phyloP scores from a whole-genome alignment of 805 yeast genomes.

The Dipodascus geniculatus region DNA sequence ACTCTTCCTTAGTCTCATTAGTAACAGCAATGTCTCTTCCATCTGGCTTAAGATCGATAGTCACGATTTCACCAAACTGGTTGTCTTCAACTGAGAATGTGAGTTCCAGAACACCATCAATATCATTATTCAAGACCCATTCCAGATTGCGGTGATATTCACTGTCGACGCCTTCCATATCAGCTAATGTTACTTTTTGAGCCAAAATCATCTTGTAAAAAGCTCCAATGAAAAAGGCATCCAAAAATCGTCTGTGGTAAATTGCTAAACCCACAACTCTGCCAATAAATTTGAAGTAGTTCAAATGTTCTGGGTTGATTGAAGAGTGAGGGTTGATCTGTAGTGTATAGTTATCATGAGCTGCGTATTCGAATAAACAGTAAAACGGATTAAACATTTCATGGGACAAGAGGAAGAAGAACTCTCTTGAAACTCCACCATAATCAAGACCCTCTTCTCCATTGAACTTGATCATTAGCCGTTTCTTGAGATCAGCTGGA shows the following conservation, averaged over 20 bases:
- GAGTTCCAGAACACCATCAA: slow-evolving; percentile 73
- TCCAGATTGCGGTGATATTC: slow-evolving; percentile 89
- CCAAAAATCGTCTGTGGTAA: slow-evolving; percentile 94
- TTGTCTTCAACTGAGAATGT: slow-evolving; percentile 84
- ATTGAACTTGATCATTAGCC: slow-evolving; percentile 95
- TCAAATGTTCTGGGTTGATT: slow-evolving; percentile 94
- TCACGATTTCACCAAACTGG: slow-evolving; percentile 84
- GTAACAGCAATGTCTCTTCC: slow-evolving; percentile 88
- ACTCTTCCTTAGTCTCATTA: slow-evolving; percentile 90
- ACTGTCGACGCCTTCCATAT: slow-evolving; percentile 98
- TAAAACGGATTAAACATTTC: slow-evolving; percentile 98
- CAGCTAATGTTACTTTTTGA: slow-evolving; percentile 89
- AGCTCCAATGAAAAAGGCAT: slow-evolving; percentile 97
- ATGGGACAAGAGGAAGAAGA: slow-evolving; percentile 89
- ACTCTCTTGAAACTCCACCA: slow-evolving; percentile 98
- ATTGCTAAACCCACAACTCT: slow-evolving; percentile 97
- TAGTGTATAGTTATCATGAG: slow-evolving; percentile 94
- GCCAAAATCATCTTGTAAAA: slow-evolving; percentile 94
- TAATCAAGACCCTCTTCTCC: slow-evolving; percentile 99
- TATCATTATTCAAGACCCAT: slow-evolving; percentile 94
- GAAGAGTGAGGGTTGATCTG: slow-evolving; percentile 97
- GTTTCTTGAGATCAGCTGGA: slow-evolving; percentile 94
- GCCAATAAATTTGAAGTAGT: slow-evolving; percentile 95
- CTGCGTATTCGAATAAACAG: slow-evolving; percentile 93
- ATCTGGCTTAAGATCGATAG: slow-evolving; percentile 78